Percentiles rank a stretch among this genome's conserved stretches.
Conservation (phyloP, 148 eudicot species). For the Heliamphora exappendiculata region DNA sequence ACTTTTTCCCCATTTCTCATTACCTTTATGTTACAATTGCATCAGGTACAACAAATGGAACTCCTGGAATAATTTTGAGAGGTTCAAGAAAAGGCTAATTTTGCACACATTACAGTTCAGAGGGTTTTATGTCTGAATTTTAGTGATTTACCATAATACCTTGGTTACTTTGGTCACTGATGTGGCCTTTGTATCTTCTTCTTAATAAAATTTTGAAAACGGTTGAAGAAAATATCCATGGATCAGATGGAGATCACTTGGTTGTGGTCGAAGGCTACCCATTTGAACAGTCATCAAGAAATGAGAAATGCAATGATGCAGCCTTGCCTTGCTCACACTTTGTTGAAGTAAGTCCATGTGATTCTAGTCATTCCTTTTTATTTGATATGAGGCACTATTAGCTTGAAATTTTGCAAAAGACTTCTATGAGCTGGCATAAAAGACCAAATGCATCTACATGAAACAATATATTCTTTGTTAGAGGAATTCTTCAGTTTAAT, state of each 20-base stretch:
- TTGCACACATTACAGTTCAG: background rate
- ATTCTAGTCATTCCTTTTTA: conserved; percentile 4
- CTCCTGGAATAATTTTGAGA: background rate
- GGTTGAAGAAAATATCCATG: conserved; percentile 39
- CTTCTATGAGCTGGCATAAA: background rate
- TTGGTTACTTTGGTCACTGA: conserved; percentile 19
- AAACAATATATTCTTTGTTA: background rate
- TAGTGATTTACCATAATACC: background rate
- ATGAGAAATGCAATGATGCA: conserved; percentile 22
- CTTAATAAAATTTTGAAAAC: conserved; percentile 57
- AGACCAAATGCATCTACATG: background rate
- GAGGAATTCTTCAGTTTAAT: background rate
- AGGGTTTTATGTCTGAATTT: conserved; percentile 1
- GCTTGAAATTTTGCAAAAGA: background rate
- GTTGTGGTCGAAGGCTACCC: conserved; percentile 31
- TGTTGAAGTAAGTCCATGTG: conserved; percentile 48
- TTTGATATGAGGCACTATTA: background rate
- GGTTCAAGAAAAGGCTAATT: background rate
- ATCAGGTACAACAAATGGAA: conserved; percentile 11
- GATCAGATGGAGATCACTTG: conserved; percentile 29
- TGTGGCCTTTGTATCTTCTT: conserved; percentile 72
- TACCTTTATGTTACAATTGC: background rate
- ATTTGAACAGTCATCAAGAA: conserved; percentile 22
- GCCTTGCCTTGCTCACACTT: conserved; percentile 39
- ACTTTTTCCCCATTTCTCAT: background rate